Evolutionary conservation across 2,329 filamentous ascomycete species (phyloP), one percentile per base, ranked within the genome.

Genomic region (Hypoxylon rubiginosum): DNA sequence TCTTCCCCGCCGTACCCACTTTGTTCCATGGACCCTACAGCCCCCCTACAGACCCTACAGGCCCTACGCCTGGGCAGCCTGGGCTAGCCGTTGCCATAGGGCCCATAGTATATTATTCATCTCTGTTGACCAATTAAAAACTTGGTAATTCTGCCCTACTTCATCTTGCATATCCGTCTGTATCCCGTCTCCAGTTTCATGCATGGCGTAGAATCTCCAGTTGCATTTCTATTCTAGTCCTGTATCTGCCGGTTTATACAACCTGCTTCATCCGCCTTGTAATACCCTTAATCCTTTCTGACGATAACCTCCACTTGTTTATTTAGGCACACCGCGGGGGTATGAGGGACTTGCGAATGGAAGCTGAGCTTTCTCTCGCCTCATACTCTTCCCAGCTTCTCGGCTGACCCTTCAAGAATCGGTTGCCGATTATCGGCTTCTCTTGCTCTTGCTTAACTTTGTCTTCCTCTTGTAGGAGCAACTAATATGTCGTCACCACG

Each of bases 401-500:
- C 17, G 26, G 26, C 19, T 43, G 39, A 43, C 39, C 39, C 39
- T 41, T 19, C 34, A 43, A 49, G 48, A 41, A 48, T 15, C 28
- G 24, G 45, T 51, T 46, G 36, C 52, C 43, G 34, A 17, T 30
- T 53, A 19, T 43, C 50, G 32, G 53, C 58, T 48, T 34, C 21
- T 56, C 15, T 11, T 10, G 4, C 39, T 21, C 39, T 43, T n/a
- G n/a, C 34, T 39, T 54, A 10, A 13, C 24, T 32, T 28, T 30
- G 34, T 51, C 58, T 28, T 10, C 1, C 13, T 15, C 28, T 39
- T 54, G 32, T 19, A 24, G 39, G 13, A 43, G 28, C n/a, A 28
- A 15, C 28, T n/a, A 51, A 50, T 5, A 74, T 74, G 72, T 48
- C 72, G 43, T 53, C 69, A 9, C 64, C 71, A 30, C 58, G 67